Conservation (phyloP, 2,329 filamentous ascomycete genomes). For the Aspergillus transmontanensis region DNA sequence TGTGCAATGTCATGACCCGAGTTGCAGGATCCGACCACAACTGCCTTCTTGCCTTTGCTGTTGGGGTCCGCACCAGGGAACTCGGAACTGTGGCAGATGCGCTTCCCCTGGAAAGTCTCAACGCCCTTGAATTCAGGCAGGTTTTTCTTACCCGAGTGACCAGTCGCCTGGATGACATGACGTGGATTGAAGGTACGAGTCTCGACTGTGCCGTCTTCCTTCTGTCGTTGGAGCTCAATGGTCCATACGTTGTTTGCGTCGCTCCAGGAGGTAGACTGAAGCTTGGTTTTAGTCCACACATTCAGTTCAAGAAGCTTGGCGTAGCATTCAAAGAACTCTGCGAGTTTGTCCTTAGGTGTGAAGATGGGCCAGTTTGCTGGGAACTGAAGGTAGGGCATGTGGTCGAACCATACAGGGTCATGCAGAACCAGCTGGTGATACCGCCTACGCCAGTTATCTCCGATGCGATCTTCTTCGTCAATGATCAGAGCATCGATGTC, state of each 20-base stretch:
- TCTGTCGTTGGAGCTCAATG: constrained; percentile 51
- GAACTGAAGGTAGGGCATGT: constrained; percentile 66
- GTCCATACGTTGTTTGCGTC: constrained; percentile 57
- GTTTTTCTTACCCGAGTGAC: constrained; percentile 67
- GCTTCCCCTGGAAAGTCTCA: constrained; percentile 59
- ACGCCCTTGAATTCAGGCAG: constrained; percentile 52
- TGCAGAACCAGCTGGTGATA: constrained; percentile 69
- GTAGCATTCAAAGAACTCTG: constrained; percentile 69
- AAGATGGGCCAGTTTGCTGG: constrained; percentile 69
- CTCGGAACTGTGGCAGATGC: constrained; percentile 64
- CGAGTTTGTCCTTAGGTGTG: constrained; percentile 72
- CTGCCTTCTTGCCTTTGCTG: constrained; percentile 59
- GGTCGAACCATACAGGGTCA: constrained; percentile 62
- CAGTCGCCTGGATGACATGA: constrained; percentile 69
- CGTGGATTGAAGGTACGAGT: constrained; percentile 61
- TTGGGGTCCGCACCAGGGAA: constrained; percentile 56
- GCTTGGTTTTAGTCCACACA: constrained; percentile 61
- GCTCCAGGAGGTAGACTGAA: constrained; percentile 55
- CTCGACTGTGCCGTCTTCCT: constrained; percentile 43
- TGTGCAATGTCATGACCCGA: constrained; percentile 71
- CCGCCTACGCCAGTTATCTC: constrained; percentile 66
- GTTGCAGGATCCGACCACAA: constrained; percentile 70
- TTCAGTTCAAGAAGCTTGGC: constrained; percentile 68
- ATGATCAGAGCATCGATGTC: constrained; percentile 60
- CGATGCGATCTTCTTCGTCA: constrained; percentile 60